Base-by-base conservation (phyloP, 371 early-diverging fungal species). In the Smittium mucronatum region DNA sequence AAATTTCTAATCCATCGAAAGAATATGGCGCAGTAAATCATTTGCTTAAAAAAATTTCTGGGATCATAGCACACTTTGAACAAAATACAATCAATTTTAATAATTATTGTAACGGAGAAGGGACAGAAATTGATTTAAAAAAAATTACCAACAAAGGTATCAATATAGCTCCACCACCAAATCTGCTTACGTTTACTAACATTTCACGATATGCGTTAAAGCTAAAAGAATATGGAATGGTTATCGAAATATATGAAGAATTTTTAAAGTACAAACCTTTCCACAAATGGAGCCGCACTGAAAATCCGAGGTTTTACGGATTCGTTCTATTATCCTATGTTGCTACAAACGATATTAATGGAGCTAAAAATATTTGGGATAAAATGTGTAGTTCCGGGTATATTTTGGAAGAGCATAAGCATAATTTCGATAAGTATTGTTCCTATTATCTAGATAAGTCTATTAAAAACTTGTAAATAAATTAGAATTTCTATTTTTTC, bases 121-220 rank as follows among this genome's bases (percentile, higher is more conserved):
- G 1, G 36, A 36, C 16, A 2, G 21, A 11, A 26, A 15, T 34
- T 16, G 21, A 2, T 21, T 2, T 30, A 2, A 16, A 16, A 33
- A 36, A 64, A 36, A 16, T 5, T 26, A 16, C 5, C 21, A 36
- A 64, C 16, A 26, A 16, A 2, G 21, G 2, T 30, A 36, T 26
- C 21, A 5, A 16, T 67, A 25, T 67, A 36, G 17, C 47, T 34
- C 67, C 67, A 2, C 34, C 67, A 67, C 67, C 67, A 67, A 67
- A 67, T 29, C 16, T 67, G 17, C 30, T n/a, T 5, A 67, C 67
- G 35, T 67, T 67, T 29, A 67, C 67, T 16, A 2, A 21, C 2
- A 16, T 59, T 16, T n/a, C 28, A 28, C 8, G 59, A n/a, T 59
- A n/a, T 59, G 59, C 59, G 5, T 26, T 59, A 59, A 59, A 15